Percentiles rank a stretch among this genome's conserved stretches.
Evolutionary conservation across 2,329 filamentous ascomycete species (phyloP).

Genomic region (Dactylellina drechsleri): DNA sequence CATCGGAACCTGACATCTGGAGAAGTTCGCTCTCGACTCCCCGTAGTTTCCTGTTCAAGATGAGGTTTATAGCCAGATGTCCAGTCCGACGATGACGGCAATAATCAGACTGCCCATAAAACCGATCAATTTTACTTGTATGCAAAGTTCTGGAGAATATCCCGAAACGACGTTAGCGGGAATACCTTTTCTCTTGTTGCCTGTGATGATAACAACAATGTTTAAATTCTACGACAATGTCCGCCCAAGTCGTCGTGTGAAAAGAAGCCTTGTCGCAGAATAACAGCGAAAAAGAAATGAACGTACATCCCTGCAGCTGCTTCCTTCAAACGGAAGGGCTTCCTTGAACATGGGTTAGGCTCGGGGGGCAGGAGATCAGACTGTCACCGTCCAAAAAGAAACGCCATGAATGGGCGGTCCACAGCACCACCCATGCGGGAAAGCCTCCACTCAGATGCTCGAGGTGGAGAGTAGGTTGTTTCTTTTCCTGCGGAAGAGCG

Average conservation of each 20-base stretch:
- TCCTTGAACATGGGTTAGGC: conserved; percentile 53
- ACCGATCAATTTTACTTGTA: not conserved
- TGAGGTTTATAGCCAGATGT: not conserved
- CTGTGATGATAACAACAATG: not conserved
- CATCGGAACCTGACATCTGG: not conserved
- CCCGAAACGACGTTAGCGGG: not conserved
- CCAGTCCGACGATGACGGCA: too few species aligned
- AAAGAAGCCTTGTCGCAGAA: conserved; percentile 24
- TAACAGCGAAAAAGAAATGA: conserved; percentile 38
- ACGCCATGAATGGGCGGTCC: conserved; percentile 28
- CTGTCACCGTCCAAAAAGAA: conserved; percentile 49
- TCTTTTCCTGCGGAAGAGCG: conserved; percentile 51
- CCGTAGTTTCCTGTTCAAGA: conserved; percentile 2
- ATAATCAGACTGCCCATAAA: too few species aligned
- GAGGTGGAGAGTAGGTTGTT: conserved; percentile 51
- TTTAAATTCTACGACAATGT: conserved; percentile 3
- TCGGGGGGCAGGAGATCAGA: conserved; percentile 53
- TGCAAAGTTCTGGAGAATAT: not conserved
- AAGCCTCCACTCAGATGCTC: conserved; percentile 46
- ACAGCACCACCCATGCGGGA: conserved; percentile 39
- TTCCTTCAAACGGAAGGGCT: conserved; percentile 53
- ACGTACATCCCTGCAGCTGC: conserved; percentile 20
- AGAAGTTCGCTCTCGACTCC: not conserved
- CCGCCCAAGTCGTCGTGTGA: conserved; percentile 29
- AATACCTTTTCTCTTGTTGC: conserved; percentile 6